These are phyloP conservation scores for Claviceps sp. DNA, from an alignment of 2,329 filamentous ascomycete genomes.

Conservation along the genomic window DNA sequence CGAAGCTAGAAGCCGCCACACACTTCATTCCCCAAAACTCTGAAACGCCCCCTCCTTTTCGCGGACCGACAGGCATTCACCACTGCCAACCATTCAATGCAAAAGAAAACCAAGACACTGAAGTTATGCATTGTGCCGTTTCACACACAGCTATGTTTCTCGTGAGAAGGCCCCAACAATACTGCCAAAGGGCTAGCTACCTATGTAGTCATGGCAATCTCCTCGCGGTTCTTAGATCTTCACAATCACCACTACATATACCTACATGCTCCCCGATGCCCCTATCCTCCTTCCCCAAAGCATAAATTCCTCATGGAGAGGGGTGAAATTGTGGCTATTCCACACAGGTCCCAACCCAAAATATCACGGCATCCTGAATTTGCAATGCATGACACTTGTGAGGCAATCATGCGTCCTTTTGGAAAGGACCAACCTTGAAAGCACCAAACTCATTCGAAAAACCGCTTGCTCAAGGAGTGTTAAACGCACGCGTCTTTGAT, in stretches of 20 bases:
- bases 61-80: too few species aligned
- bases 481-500: neutral
- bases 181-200: neutral
- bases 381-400: neutral
- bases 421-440: neutral
- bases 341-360: neutral
- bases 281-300: neutral
- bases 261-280: neutral
- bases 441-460: conserved; percentile 1
- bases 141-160: neutral
- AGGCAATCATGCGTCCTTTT: neutral
- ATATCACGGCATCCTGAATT: neutral
- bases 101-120: too few species aligned
- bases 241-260: neutral
- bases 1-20: too few species aligned
- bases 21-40: too few species aligned
- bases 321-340: neutral
- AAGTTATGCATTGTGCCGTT: too few species aligned
- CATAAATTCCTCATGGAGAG: neutral
- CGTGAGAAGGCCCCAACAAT: neutral
- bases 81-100: too few species aligned
- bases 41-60: too few species aligned
- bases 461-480: conserved; percentile 3
- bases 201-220: too few species aligned
- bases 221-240: neutral